A percentile compares a stretch with the other conserved stretches of the same genome.
phyloP scores from a whole-genome alignment of 2,329 filamentous ascomycete species.

The Aspergillus uvarum region DNA sequence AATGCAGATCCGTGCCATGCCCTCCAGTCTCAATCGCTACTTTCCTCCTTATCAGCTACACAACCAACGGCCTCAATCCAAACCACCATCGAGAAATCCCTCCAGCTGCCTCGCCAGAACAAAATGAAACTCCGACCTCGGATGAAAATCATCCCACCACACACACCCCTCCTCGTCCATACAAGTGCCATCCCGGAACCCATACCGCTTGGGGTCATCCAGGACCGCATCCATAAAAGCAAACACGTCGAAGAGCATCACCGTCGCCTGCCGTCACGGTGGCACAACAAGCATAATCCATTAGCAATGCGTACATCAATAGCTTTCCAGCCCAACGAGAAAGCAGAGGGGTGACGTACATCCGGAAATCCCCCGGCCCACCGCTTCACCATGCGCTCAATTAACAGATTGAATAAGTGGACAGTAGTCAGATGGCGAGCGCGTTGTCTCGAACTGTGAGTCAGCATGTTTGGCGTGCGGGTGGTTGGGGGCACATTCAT shows the following conservation, averaged over 20 bases:
- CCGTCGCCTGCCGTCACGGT: background rate
- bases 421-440: background rate
- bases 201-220: background rate
- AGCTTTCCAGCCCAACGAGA: too few species aligned
- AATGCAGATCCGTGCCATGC: background rate
- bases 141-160: constrained; percentile 11
- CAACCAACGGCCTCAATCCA: background rate
- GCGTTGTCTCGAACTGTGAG: background rate
- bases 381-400: background rate
- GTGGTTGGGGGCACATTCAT: constrained; percentile 6
- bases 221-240: background rate
- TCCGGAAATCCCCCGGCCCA: background rate
- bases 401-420: background rate
- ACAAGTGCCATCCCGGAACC: constrained; percentile 4
- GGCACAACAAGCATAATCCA: too few species aligned
- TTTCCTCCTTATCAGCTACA: background rate
- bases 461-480: constrained; percentile 3
- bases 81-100: background rate
- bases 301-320: too few species aligned
- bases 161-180: constrained; percentile 1
- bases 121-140: constrained; percentile 6
- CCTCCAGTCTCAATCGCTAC: background rate
- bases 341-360: background rate
- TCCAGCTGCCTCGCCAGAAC: background rate
- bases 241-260: background rate